Evolutionary conservation across 768 basidiomycete genomes (phyloP), one percentile per base, ranked within the genome.

Genomic region (Trametes coccinea): DNA sequence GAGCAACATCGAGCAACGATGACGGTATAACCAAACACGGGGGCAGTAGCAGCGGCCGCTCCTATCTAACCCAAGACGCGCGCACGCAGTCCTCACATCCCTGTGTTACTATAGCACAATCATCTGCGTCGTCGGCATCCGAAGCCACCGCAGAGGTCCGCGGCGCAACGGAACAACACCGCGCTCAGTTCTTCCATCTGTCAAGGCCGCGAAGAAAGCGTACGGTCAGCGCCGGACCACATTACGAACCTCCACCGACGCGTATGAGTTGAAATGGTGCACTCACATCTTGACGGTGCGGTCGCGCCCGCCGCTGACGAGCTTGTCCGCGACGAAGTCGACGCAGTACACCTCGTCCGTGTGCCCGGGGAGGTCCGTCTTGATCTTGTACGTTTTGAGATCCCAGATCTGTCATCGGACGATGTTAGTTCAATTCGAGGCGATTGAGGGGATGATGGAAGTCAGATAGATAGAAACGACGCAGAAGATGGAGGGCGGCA

Each of bases 321-420:
- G 84, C 74, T 99, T 99, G 77, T 99, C 96, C 0, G 95, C 95
- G 1, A 99, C 95, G 71, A 97, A 99, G 75, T 98, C 96, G 14
- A 99, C 96, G 70, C 96, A 98, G 76, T 98, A 98, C 39, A 99
- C 95, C 73, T 99, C 96, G 67, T 99, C 96, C 1, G 90, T 92
- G 72, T 99, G 96, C 17, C 96, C 96, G 0, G 95, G 93, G 16
- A 99, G 84, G 73, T 99, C 96, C 6, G 84, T 86, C 71, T 93
- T 91, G 63, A 99, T 86, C 76, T 99, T 98, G 75, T 92, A 93
- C 5, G 94, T 98, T 73, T 93, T 95, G 57, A 98, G 79, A 73
- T 97, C 93, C 96, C 96, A 98, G 27, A 98, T 87, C 94, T 94
- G 72, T 37, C 11, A 11, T 22, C 22, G 22, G 22, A 22, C 22